phyloP scores from a whole-genome alignment of 1,284 basidiomycete species.

The Trametes sp. region DNA sequence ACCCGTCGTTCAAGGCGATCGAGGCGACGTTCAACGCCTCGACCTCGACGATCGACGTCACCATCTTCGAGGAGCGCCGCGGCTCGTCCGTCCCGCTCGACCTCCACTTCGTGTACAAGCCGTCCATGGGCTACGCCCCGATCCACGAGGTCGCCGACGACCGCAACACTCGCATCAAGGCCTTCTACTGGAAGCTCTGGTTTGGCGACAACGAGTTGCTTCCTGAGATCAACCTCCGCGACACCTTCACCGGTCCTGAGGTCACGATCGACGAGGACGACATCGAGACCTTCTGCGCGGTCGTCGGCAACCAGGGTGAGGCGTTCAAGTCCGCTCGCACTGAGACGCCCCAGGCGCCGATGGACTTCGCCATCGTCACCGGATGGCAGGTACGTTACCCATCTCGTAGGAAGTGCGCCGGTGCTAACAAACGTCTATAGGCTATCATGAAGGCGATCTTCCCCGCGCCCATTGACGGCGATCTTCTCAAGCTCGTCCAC shows the following conservation, averaged over 20 bases:
- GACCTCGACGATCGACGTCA: slow-evolving; percentile 73
- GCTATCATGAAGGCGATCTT: slow-evolving; percentile 98
- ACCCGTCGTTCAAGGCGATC: slow-evolving; percentile 83
- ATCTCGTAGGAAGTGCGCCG: slow-evolving; percentile 7
- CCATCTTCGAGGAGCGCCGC: slow-evolving; percentile 86
- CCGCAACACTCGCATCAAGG: slow-evolving; percentile 93
- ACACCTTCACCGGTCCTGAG: slow-evolving; percentile 86
- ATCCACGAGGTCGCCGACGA: slow-evolving; percentile 91
- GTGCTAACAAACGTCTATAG: slow-evolving; percentile 48
- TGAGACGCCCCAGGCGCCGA: slow-evolving; percentile 83
- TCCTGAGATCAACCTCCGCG: slow-evolving; percentile 77
- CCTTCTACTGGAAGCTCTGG: slow-evolving; percentile 97
- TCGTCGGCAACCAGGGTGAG: slow-evolving; percentile 94
- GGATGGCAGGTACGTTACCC: slow-evolving; percentile 86
- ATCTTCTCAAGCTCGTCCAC: slow-evolving; percentile 95
- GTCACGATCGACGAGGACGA: slow-evolving; percentile 79
- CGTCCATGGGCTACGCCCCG: slow-evolving; percentile 89
- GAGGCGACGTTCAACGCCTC: slow-evolving; percentile 71
- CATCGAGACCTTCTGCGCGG: slow-evolving; percentile 91
- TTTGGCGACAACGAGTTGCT: slow-evolving; percentile 85
- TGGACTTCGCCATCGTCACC: slow-evolving; percentile 99
- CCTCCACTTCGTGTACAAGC: slow-evolving; percentile 89
- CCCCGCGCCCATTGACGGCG: slow-evolving; percentile 90
- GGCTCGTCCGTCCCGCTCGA: slow-evolving; percentile 82
- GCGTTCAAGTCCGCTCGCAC: slow-evolving; percentile 84